phyloP scores from a whole-genome alignment of 2,329 filamentous ascomycete species.

The Fusarium camptoceras region DNA sequence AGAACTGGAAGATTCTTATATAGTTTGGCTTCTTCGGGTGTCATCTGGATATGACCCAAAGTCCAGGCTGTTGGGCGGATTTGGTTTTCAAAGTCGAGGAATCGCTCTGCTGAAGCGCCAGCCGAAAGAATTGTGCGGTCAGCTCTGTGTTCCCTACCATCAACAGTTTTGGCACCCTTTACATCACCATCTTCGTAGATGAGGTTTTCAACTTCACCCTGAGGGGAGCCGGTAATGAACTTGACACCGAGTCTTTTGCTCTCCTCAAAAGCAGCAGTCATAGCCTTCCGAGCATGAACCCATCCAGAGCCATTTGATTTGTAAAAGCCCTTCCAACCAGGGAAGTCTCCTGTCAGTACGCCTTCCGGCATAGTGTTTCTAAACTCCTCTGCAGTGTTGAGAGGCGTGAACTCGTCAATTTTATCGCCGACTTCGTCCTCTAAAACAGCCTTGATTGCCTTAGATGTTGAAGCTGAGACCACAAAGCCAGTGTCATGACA shows the following conservation, averaged over 20 bases:
- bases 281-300: constrained; percentile 34
- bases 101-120: constrained; percentile 25
- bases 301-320: constrained; percentile 23
- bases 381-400: constrained; percentile 26
- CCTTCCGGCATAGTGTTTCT: constrained; percentile 27
- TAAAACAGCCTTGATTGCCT: constrained; percentile 18
- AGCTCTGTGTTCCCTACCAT: constrained; percentile 15
- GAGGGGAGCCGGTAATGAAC: constrained; percentile 20
- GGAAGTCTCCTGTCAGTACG: constrained; percentile 22
- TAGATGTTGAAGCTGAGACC: constrained; percentile 17
- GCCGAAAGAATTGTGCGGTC: constrained; percentile 3
- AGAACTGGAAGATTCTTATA: constrained; percentile 29
- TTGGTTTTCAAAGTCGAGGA: constrained; percentile 39
- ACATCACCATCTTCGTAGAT: constrained; percentile 22
- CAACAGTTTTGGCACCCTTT: constrained; percentile 20
- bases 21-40: constrained; percentile 7
- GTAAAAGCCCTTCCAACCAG: constrained; percentile 30
- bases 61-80: constrained; percentile 33
- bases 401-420: constrained; percentile 8
- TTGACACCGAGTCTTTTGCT: constrained; percentile 20
- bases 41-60: constrained; percentile 32
- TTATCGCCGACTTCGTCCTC: constrained; percentile 27
- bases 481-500: constrained; percentile 34
- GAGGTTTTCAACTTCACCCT: constrained; percentile 3
- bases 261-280: constrained; percentile 29